A percentile compares a stretch with the other conserved stretches of the same genome.
phyloP scores from a whole-genome alignment of 805 yeast genomes.

The Scheffersomyces amazonensis region DNA sequence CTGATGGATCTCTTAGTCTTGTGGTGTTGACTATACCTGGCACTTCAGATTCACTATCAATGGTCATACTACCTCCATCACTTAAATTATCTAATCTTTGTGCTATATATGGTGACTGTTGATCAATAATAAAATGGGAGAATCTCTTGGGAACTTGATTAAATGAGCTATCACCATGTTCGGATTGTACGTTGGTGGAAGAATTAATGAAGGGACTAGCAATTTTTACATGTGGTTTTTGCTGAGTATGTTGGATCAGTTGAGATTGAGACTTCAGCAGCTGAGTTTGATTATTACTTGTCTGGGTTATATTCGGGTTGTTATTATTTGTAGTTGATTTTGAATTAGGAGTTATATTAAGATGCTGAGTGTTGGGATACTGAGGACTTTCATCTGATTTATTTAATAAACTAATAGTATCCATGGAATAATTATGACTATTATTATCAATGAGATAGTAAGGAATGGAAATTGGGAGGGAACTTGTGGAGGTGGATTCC shows the following conservation, averaged over 20 bases:
- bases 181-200: no score
- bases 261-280: no score
- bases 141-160: conserved; percentile 40
- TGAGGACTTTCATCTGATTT: conserved; percentile 8
- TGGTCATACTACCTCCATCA: conserved; percentile 7
- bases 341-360: conserved; percentile 2
- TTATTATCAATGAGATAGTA: conserved; percentile 16
- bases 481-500: conserved; percentile 22
- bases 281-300: no score
- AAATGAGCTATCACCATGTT: conserved; percentile 3
- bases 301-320: neutral
- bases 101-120: conserved; percentile 19
- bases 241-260: no score
- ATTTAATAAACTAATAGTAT: conserved; percentile 21
- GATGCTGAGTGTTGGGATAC: conserved; percentile 26
- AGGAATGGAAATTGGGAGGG: conserved; percentile 27
- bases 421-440: conserved; percentile 16
- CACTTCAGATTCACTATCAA: neutral
- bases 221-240: no score
- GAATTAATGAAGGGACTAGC: no score
- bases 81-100: conserved; percentile 18
- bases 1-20: neutral
- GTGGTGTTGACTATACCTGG: neutral
- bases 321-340: conserved; percentile 2
- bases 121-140: conserved; percentile 38